Percentiles rank a stretch among this genome's conserved stretches.
Evolutionary conservation across 352 stramenopile genomes (phyloP).

Genomic region (Globisporangium splendens): DNA sequence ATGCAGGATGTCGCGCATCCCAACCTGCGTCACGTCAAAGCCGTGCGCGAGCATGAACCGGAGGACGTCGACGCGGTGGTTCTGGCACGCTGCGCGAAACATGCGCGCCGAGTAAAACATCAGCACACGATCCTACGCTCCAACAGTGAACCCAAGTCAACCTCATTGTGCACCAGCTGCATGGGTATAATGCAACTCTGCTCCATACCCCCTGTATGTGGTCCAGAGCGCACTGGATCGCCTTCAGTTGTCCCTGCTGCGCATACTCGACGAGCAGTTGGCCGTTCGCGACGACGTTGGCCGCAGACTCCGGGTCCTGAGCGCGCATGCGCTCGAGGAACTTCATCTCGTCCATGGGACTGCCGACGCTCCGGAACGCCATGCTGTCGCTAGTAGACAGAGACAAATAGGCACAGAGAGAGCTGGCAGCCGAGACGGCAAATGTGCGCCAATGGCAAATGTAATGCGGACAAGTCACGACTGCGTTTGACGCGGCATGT

Average conservation of each 20-base stretch:
- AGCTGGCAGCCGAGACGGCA: too few species aligned
- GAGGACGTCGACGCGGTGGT: constrained; percentile 48
- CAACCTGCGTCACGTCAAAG: constrained; percentile 58
- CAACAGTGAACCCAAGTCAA: not conserved
- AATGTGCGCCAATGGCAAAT: too few species aligned
- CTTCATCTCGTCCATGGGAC: constrained; percentile 59
- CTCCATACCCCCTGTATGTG: constrained; percentile 41
- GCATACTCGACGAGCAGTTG: constrained; percentile 56
- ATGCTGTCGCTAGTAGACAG: constrained; percentile 10
- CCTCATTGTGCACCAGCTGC: not conserved
- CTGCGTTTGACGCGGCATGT: too few species aligned
- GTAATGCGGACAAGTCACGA: too few species aligned
- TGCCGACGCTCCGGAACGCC: constrained; percentile 37
- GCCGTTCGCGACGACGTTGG: constrained; percentile 58
- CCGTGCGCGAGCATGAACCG: constrained; percentile 61
- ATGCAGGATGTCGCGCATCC: constrained; percentile 54
- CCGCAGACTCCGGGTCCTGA: constrained; percentile 43
- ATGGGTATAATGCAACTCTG: not conserved
- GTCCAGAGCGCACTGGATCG: constrained; percentile 40
- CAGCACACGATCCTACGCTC: constrained; percentile 35
- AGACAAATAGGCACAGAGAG: too few species aligned
- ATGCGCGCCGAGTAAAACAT: constrained; percentile 66
- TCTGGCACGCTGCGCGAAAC: constrained; percentile 55
- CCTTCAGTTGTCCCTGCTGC: constrained; percentile 38
- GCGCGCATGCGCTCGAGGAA: constrained; percentile 41